Conservation (phyloP, 2,329 filamentous ascomycete species). For the Paramyrothecium sp. region DNA sequence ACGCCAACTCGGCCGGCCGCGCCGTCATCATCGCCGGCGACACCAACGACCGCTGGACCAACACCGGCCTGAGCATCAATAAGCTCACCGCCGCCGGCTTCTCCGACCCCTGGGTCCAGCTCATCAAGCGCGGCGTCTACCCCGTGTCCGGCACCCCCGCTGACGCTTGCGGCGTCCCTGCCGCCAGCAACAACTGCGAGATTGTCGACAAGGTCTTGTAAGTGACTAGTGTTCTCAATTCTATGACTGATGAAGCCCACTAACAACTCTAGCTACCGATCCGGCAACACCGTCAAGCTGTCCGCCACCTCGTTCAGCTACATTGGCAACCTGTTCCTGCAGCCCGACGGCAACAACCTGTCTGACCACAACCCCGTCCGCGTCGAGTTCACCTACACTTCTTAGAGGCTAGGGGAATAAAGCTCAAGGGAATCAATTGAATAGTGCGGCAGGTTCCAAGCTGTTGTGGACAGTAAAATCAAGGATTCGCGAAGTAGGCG, state of each 20-base stretch:
- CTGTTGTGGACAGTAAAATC: too few relatives aligned
- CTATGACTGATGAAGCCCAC: background rate
- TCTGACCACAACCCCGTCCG: slow-evolving; percentile 65
- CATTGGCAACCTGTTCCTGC: slow-evolving; percentile 54
- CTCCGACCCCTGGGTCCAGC: slow-evolving; percentile 59
- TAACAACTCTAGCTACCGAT: slow-evolving; percentile 40
- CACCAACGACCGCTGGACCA: slow-evolving; percentile 63
- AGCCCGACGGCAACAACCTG: slow-evolving; percentile 53
- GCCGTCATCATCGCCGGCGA: slow-evolving; percentile 65
- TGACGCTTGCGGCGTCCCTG: slow-evolving; percentile 56
- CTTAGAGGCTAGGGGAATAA: too few relatives aligned
- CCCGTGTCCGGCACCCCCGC: slow-evolving; percentile 36
- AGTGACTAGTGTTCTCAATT: slow-evolving; percentile 4
- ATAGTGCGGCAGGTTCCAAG: too few relatives aligned
- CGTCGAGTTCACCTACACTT: slow-evolving; percentile 45
- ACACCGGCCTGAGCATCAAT: slow-evolving; percentile 42
- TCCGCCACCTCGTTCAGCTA: slow-evolving; percentile 52
- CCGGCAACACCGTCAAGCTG: slow-evolving; percentile 43
- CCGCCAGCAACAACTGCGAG: slow-evolving; percentile 54
- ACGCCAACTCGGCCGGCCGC: slow-evolving; percentile 54
- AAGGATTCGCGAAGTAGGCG: too few relatives aligned
- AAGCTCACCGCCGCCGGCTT: slow-evolving; percentile 49
- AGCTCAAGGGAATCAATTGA: too few relatives aligned
- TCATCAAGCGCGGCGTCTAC: slow-evolving; percentile 44
- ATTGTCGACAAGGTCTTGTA: slow-evolving; percentile 64